Evolutionary conservation across 129 eudicot genomes (phyloP).

Genomic region (Dittrichia graveolens): DNA sequence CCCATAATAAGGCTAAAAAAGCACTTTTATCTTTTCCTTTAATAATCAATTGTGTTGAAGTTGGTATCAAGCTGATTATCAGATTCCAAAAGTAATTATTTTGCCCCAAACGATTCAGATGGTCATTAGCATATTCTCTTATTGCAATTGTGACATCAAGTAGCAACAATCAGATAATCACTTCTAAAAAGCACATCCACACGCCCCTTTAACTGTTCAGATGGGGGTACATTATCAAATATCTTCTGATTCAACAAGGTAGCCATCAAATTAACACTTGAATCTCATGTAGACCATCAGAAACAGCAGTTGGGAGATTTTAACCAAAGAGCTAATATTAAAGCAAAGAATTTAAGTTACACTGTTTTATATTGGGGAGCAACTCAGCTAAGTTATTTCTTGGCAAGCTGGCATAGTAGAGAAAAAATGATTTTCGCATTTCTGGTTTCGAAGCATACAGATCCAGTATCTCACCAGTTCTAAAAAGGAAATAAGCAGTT

Average conservation of each 20-base stretch:
- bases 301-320: neutral
- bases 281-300: neutral
- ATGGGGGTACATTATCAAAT: neutral
- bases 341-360: neutral
- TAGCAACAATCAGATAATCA: neutral
- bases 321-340: neutral
- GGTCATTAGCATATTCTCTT: neutral
- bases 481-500: neutral
- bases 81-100: neutral
- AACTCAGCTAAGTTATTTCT: neutral
- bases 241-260: neutral
- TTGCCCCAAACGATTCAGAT: neutral
- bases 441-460: too few relatives aligned
- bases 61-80: neutral
- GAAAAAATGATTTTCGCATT: neutral
- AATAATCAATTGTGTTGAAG: neutral
- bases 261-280: neutral
- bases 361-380: neutral
- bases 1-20: neutral
- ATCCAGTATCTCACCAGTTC: neutral
- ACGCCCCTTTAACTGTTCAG: neutral
- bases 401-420: neutral
- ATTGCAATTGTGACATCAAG: neutral
- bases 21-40: neutral
- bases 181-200: neutral